phyloP scores from a whole-genome alignment of 208 protist species.

The Acanthamoeba castellanii region DNA sequence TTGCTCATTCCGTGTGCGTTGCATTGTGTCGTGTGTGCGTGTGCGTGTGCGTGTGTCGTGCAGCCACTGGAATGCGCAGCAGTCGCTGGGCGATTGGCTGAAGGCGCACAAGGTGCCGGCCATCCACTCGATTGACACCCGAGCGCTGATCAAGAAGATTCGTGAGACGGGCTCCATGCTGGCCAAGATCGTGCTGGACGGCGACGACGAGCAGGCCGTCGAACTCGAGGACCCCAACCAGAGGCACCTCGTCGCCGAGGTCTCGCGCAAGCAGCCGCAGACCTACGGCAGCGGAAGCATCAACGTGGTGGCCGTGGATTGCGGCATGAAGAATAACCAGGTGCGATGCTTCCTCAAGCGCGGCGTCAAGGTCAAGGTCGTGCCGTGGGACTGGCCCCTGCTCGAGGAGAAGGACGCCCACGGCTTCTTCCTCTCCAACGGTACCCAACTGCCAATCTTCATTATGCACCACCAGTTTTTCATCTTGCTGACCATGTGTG shows the following conservation, averaged over 20 bases:
- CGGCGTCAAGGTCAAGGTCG: slow-evolving; percentile 88
- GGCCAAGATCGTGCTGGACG: slow-evolving; percentile 83
- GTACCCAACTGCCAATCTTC: background rate
- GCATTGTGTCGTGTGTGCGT: background rate
- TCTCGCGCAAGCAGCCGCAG: slow-evolving; percentile 91
- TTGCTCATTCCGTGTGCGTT: background rate
- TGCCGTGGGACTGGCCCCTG: slow-evolving; percentile 97
- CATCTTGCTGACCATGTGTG: background rate
- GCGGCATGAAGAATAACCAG: slow-evolving; percentile 92
- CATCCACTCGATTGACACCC: slow-evolving; percentile 98
- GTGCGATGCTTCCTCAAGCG: slow-evolving; percentile 87
- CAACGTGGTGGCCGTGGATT: slow-evolving; percentile 88
- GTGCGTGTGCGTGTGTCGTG: background rate
- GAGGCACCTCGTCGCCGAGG: slow-evolving; percentile 95
- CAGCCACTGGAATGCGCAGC: slow-evolving; percentile 96
- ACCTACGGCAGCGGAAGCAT: slow-evolving; percentile 79
- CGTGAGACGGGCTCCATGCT: slow-evolving; percentile 93
- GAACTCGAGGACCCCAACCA: slow-evolving; percentile 95
- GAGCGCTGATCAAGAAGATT: slow-evolving; percentile 97
- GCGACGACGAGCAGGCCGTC: slow-evolving; percentile 66
- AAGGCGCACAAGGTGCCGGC: slow-evolving; percentile 96
- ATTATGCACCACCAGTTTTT: background rate
- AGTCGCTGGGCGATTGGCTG: slow-evolving; percentile 93
- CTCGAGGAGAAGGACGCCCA: slow-evolving; percentile 93
- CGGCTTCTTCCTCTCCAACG: slow-evolving; percentile 95